These are phyloP conservation scores for Geranomyces variabilis DNA, from an alignment of 192 early-diverging fungal genomes.

Conservation along the genomic window DNA sequence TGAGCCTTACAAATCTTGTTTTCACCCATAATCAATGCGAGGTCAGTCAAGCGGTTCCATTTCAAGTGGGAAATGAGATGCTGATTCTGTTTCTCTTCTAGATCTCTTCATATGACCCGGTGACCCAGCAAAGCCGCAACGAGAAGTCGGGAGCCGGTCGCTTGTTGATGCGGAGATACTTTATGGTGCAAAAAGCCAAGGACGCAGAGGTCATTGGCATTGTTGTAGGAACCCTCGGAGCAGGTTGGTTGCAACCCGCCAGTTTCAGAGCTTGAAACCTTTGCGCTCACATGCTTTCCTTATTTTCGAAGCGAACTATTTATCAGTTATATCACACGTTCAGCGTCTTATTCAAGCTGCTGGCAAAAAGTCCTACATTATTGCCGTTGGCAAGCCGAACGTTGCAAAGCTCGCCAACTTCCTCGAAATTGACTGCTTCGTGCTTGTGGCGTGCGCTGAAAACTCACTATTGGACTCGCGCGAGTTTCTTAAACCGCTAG, in stretches of 20 bases:
- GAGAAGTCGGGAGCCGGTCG: slow-evolving; percentile 35
- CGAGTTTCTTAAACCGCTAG: slow-evolving; percentile 90
- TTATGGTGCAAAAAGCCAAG: slow-evolving; percentile 87
- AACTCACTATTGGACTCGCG: slow-evolving; percentile 89
- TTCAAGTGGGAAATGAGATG: not conserved
- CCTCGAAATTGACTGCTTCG: slow-evolving; percentile 90
- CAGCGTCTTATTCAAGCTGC: slow-evolving; percentile 73
- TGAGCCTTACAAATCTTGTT: slow-evolving; percentile 84
- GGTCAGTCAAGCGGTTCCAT: not conserved
- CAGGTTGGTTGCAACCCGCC: slow-evolving; percentile 61
- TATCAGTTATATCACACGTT: slow-evolving; percentile 77
- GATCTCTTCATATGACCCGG: slow-evolving; percentile 74
- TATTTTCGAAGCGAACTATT: slow-evolving; percentile 66
- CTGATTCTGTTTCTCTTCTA: slow-evolving; percentile 28
- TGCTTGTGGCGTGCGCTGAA: slow-evolving; percentile 92
- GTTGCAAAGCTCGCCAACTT: slow-evolving; percentile 98
- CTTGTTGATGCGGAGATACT: slow-evolving; percentile 64
- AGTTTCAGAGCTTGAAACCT: not conserved
- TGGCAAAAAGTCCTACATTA: slow-evolving; percentile 83
- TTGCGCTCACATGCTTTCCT: not conserved
- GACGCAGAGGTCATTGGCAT: slow-evolving; percentile 94
- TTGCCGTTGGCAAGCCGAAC: slow-evolving; percentile 93
- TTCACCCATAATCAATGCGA: slow-evolving; percentile 64
- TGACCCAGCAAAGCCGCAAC: slow-evolving; percentile 50
- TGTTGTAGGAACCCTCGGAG: slow-evolving; percentile 93